phyloP scores from a whole-genome alignment of 306 rosid species.

The Bauhinia variegata region DNA sequence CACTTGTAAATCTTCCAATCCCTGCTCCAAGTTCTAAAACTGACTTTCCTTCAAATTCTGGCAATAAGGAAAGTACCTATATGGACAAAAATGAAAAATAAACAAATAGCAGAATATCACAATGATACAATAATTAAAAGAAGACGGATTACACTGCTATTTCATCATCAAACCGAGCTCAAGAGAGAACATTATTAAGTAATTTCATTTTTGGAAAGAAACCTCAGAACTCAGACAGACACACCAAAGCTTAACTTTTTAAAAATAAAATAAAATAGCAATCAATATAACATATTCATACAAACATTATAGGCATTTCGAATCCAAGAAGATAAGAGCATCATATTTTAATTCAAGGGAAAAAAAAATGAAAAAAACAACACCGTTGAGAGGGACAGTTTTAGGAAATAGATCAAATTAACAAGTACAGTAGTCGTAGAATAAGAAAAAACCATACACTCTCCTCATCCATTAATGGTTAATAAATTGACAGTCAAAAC shows the following conservation, averaged over 20 bases:
- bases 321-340: background rate
- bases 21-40: slow-evolving; percentile 95
- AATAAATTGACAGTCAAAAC: background rate
- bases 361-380: background rate
- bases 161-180: background rate
- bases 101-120: too few species aligned
- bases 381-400: background rate
- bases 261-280: background rate
- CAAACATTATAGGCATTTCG: background rate
- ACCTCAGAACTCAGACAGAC: background rate
- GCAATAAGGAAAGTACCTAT: slow-evolving; percentile 81
- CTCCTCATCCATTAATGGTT: background rate
- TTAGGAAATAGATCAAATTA: too few species aligned
- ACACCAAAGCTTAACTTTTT: background rate
- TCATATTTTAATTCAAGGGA: background rate
- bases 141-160: background rate
- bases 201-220: background rate
- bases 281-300: background rate
- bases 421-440: background rate
- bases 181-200: background rate
- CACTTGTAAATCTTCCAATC: slow-evolving; percentile 92
- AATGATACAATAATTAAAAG: too few species aligned
- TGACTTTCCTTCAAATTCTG: slow-evolving; percentile 76
- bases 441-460: background rate
- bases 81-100: slow-evolving; percentile 3